phyloP scores from a whole-genome alignment of 805 yeast species.

The Sugiyamaella valdiviana region DNA sequence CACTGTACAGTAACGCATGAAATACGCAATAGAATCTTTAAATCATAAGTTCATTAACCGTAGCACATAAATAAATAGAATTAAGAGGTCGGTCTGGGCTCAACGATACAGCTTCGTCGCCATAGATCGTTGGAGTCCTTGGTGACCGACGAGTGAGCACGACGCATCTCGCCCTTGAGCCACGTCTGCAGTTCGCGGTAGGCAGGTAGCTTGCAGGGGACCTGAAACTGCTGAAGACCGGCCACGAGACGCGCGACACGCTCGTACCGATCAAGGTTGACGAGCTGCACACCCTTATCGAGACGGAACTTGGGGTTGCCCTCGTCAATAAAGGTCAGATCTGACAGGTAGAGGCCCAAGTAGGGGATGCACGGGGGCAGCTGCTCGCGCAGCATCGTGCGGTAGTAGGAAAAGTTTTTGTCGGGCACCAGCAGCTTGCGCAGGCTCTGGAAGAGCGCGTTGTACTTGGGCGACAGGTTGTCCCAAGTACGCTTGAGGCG shows the following conservation, averaged over 20 bases:
- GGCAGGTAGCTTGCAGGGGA: slow-evolving; percentile 17
- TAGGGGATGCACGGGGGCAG: slow-evolving; percentile 31
- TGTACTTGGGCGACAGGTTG: slow-evolving; percentile 24
- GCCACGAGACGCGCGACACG: slow-evolving; percentile 29
- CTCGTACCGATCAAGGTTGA: slow-evolving; percentile 33
- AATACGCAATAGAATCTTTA: not conserved
- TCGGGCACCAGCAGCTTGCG: slow-evolving; percentile 29
- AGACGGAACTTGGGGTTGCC: slow-evolving; percentile 28
- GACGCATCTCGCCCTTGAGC: slow-evolving; percentile 31
- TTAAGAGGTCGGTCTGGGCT: slow-evolving; percentile 24
- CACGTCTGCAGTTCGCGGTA: slow-evolving; percentile 27
- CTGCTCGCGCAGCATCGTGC: slow-evolving; percentile 25
- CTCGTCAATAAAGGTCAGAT: slow-evolving; percentile 33
- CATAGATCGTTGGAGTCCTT: slow-evolving; percentile 30
- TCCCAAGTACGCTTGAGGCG: slow-evolving; percentile 34
- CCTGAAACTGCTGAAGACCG: slow-evolving; percentile 31
- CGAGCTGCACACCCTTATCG: slow-evolving; percentile 16
- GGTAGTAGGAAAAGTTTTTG: slow-evolving; percentile 31
- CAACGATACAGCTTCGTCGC: slow-evolving; percentile 33
- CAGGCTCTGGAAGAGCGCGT: slow-evolving; percentile 22
- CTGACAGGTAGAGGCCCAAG: slow-evolving; percentile 32
- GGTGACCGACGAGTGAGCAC: slow-evolving; percentile 24
- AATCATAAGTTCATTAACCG: slow-evolving; percentile 1
- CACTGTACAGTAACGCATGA: not conserved
- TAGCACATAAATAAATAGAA: slow-evolving; percentile 6